Base-by-base conservation (phyloP, 495 filamentous ascomycete genomes). In the Aspergillus cavernicola region DNA sequence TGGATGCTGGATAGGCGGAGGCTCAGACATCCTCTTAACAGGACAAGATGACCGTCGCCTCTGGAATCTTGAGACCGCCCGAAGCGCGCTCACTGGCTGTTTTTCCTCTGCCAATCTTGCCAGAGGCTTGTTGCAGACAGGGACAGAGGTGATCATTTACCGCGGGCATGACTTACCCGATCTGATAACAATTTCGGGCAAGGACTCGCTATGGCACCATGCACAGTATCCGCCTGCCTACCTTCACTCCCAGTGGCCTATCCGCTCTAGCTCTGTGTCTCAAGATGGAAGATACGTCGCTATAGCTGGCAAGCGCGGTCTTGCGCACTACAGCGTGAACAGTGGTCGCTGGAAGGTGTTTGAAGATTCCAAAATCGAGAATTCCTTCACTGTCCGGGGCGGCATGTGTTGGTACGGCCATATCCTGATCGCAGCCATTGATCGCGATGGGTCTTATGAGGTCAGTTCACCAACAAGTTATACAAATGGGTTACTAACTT, bases 391-490 rank as follows among this genome's bases (percentile, higher is more conserved):
- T 20, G 89, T 99, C 19, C 77, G 92, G 55, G 95, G 95, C 19
- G 95, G 95, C 0, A 95, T 99, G 90, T 96, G 91, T 61, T 99
- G 95, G 95, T 89, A 92, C 61, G 92, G 95, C 50, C 95, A 99
- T 67, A 88, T 97, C 19, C 71, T 99, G 15, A 88, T 99, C 52
- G 90, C 90, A 36, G 90, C 92, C n/a, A 85, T 96, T 26, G 95
- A 97, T 66, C 82, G 84, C 40, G 86, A 89, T 57, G 83, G 84
- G 53, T 83, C 84, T 16, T 90, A 91, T 63, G 88, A 96, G 78
- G 85, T 85, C 65, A 55, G 62, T 62, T 37, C 36, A 18, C 7
- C 12, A 4, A 33, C 40, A 6, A 22, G 4, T 24, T 8, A 18
- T 13, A 23, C 12, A 8, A 22, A 15, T 15, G 33, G 13, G 8